Base-by-base conservation (phyloP, 1,284 basidiomycete genomes). In the Fomitopsis palustris region DNA sequence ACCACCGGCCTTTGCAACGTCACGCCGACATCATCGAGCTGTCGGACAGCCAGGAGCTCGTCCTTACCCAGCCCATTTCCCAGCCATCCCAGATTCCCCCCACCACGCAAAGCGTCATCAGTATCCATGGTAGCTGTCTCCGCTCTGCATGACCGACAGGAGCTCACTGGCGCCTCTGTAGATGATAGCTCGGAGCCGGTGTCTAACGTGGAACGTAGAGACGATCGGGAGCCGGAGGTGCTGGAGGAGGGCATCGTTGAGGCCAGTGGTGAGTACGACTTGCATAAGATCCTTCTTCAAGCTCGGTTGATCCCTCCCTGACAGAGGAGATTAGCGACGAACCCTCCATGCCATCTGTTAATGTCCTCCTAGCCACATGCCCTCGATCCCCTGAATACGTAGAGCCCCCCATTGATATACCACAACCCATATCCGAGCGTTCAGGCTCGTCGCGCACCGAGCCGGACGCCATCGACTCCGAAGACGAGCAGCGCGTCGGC, bases 11-110 rank as follows among this genome's bases (percentile, higher is more conserved):
- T 33, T 55, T 7, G 42, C 49, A 12, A 38, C 25, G 25, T 41
- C n/a, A 39, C 17, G 47, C 19, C 8, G 60, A 65, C 8, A 56
- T 67, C 53, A 68, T 68, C 17, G 67, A 67, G 41, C 49, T 67
- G 56, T 68, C 67, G 3, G 67, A 67, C 59, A 65, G 61, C 37
- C 61, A 64, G 23, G 43, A 55, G 16, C 54, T 31, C n/a, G 7
- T 54, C 39, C 53, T 35, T 19, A 56, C 42, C 35, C 42, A 35
- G 21, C 29, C 42, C 16, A 14, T 14, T 31, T 25, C 38, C 31
- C 29, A n/a, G 54, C 33, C 9, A 8, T 21, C 12, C 12, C 17
- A 14, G 29, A 6, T 12, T 19, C 54, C 27, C 47, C 62, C 45
- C 27, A 45, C 43, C 5, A 19, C 59, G 12, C 49, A 52, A 4